Percentiles rank a stretch among this genome's conserved stretches.
phyloP scores from a whole-genome alignment of 1,284 basidiomycete genomes.

The Ceratobasidium sp. region DNA sequence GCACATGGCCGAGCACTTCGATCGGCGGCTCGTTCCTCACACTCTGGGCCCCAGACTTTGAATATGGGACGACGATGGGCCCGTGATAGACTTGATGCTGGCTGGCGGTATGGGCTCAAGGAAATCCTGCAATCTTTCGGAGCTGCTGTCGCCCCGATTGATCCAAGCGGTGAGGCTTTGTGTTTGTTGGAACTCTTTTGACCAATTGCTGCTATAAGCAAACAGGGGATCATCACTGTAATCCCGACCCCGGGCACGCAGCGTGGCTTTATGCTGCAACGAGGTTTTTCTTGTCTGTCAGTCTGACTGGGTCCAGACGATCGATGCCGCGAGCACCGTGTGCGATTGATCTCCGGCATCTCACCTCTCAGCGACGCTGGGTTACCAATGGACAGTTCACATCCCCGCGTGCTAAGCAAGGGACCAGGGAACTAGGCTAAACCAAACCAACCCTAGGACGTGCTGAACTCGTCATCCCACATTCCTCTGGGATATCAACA shows the following conservation, averaged over 20 bases:
- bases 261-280: neutral
- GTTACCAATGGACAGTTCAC: neutral
- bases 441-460: neutral
- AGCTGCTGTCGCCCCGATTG: neutral
- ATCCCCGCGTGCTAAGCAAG: neutral
- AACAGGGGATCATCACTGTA: neutral
- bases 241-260: neutral
- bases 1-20: constrained; percentile 11
- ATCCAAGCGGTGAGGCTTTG: neutral
- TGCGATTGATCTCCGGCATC: constrained; percentile 12
- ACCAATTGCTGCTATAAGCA: neutral
- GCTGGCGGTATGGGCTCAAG: too few species aligned
- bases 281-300: neutral
- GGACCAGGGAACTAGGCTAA: neutral
- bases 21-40: neutral
- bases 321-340: neutral
- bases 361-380: constrained; percentile 1
- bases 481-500: neutral
- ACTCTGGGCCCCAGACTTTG: neutral
- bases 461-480: neutral
- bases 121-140: neutral
- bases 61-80: neutral
- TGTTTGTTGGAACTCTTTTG: neutral
- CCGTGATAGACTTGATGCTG: too few species aligned
- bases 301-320: constrained; percentile 7